Evolutionary conservation across 2,329 filamentous ascomycete species (phyloP).

Genomic region (Xylaria sp.): DNA sequence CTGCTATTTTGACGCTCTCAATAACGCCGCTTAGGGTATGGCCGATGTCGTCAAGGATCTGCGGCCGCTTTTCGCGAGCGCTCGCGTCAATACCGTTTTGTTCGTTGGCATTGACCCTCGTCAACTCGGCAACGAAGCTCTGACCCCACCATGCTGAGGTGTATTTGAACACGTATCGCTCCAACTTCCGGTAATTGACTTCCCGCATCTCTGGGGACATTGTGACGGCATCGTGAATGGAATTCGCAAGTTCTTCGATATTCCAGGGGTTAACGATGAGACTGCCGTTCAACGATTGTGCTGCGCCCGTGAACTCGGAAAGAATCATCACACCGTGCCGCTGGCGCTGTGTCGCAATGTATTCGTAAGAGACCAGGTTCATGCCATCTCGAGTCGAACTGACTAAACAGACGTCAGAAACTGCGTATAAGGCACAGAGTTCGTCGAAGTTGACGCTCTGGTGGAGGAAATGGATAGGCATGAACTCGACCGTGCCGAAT

Average conservation of each 20-base stretch:
- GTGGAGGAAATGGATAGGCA: conserved; percentile 98
- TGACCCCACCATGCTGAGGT: conserved; percentile 97
- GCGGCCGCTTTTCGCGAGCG: conserved; percentile 27
- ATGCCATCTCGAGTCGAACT: conserved; percentile 97
- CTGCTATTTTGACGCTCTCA: conserved; percentile 38
- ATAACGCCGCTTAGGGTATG: conserved; percentile 37
- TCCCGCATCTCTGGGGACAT: conserved; percentile 90
- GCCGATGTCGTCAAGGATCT: conserved; percentile 32
- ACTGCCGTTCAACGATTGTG: conserved; percentile 90
- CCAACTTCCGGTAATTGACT: conserved; percentile 87
- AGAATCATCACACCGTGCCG: conserved; percentile 93
- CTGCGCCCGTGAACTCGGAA: conserved; percentile 94
- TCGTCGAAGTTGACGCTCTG: conserved; percentile 96
- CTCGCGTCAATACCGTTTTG: conserved; percentile 34
- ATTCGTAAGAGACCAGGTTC: conserved; percentile 98
- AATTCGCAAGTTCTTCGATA: conserved; percentile 90
- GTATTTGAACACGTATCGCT: conserved; percentile 96
- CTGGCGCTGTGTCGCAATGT: conserved; percentile 91
- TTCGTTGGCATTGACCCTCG: conserved; percentile 48
- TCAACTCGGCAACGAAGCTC: conserved; percentile 86
- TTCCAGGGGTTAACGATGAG: conserved; percentile 99
- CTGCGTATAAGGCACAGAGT: conserved; percentile 88
- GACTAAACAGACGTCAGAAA: conserved; percentile 90
- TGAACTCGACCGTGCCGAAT: conserved; percentile 97
- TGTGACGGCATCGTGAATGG: conserved; percentile 94